phyloP scores from a whole-genome alignment of 169 alveolate species.

The Eimeria brunetti region DNA sequence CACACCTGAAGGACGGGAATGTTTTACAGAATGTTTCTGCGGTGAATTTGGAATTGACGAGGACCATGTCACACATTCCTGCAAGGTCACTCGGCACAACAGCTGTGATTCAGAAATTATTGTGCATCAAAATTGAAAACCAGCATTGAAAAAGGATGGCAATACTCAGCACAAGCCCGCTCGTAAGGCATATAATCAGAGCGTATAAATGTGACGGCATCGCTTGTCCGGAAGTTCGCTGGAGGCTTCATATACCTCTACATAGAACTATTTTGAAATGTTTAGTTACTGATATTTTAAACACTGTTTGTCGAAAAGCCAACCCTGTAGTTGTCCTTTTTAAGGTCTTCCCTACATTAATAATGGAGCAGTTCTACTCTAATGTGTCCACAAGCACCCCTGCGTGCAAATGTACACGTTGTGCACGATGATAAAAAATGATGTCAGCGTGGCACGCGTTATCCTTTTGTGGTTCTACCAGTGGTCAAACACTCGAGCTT shows the following conservation, averaged over 20 bases:
- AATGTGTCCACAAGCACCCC: background rate
- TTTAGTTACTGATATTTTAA: background rate
- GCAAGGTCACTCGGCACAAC: constrained; percentile 76
- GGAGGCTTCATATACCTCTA: background rate
- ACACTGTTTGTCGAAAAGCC: background rate
- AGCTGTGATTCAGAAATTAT: constrained; percentile 64
- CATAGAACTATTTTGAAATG: background rate
- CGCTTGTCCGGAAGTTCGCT: background rate
- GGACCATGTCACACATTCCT: constrained; percentile 81
- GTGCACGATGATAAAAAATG: background rate
- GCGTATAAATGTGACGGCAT: background rate
- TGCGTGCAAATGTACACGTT: background rate
- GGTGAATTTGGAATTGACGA: constrained; percentile 89
- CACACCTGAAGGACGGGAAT: constrained; percentile 83
- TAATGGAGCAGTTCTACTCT: background rate
- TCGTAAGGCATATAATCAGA: background rate
- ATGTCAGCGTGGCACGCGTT: background rate
- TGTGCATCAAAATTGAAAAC: background rate
- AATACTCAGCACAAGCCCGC: background rate
- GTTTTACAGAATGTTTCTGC: constrained; percentile 82
- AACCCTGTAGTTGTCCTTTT: background rate
- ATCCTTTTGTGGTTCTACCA: background rate
- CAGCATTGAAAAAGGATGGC: background rate
- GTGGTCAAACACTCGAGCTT: constrained; percentile 83
- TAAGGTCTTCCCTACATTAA: too few species aligned